These are phyloP conservation scores for Nicotiana otophora DNA, from an alignment of 257 asterid genomes.

Conservation along the genomic window DNA sequence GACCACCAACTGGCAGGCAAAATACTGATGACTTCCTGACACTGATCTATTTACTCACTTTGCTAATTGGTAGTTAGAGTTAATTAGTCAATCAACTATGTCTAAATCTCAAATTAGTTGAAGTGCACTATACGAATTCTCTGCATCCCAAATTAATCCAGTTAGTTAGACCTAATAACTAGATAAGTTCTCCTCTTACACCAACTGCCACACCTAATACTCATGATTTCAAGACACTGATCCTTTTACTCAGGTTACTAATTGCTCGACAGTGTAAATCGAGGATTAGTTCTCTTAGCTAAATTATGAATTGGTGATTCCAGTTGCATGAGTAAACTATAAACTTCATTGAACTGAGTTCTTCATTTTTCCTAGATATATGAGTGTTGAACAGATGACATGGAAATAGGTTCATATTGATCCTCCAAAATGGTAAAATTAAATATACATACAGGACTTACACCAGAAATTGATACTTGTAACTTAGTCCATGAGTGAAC, in stretches of 20 bases:
- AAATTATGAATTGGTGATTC: not conserved
- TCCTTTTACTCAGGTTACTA: not conserved
- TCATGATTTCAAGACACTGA: not conserved
- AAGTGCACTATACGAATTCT: too few species aligned
- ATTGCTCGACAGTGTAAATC: not conserved
- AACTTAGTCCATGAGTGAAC: not conserved
- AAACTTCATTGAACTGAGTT: not conserved
- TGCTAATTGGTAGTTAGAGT: too few species aligned
- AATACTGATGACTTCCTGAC: not conserved
- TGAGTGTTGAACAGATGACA: not conserved
- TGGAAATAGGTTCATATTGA: not conserved
- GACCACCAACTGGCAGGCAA: too few species aligned
- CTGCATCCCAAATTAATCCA: too few species aligned
- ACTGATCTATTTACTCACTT: not conserved
- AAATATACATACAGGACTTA: not conserved
- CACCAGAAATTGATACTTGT: not conserved
- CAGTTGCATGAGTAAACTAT: not conserved
- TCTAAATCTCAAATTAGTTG: too few species aligned
- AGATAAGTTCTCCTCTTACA: not conserved
- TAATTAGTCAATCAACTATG: too few species aligned
- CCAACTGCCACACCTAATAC: not conserved
- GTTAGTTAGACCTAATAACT: not conserved
- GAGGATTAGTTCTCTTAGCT: not conserved
- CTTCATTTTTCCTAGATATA: not conserved
- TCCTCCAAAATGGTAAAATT: not conserved